These are phyloP conservation scores for Chamaecyparis obtusa DNA, from an alignment of 75 land plant genomes.

Conservation along the genomic window DNA sequence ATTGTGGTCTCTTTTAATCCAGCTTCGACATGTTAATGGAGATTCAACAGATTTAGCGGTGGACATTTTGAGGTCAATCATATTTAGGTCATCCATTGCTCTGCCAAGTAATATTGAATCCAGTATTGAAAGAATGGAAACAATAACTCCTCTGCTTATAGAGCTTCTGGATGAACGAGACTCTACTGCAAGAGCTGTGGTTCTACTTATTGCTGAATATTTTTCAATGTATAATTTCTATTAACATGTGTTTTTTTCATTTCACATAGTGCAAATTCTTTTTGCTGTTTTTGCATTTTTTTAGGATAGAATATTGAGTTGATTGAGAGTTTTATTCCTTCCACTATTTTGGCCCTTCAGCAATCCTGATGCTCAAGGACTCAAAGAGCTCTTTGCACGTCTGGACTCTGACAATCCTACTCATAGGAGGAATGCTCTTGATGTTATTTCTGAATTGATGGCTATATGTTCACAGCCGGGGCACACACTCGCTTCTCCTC, in stretches of 20 bases:
- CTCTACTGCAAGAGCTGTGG: constrained; percentile 61
- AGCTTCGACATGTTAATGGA: not conserved
- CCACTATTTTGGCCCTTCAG: constrained; percentile 27
- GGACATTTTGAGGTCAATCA: constrained; percentile 51
- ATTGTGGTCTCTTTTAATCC: not conserved
- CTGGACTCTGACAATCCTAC: constrained; percentile 46
- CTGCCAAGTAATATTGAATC: not conserved
- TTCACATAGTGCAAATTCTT: not conserved
- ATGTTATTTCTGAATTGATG: constrained; percentile 60
- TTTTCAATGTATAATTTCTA: constrained; percentile 58
- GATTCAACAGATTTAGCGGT: constrained; percentile 3
- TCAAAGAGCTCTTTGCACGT: constrained; percentile 51
- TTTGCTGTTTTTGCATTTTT: constrained; percentile 2
- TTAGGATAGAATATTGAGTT: not conserved
- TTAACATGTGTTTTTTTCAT: not conserved
- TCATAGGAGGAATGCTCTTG: constrained; percentile 73
- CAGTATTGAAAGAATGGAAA: constrained; percentile 39
- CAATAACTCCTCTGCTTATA: constrained; percentile 49
- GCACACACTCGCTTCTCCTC: constrained; percentile 23
- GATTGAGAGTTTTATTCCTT: not conserved
- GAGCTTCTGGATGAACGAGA: constrained; percentile 71
- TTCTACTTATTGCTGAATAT: constrained; percentile 69
- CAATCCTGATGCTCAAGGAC: constrained; percentile 40
- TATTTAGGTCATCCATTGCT: constrained; percentile 38
- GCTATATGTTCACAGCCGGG: constrained; percentile 29